phyloP scores from a whole-genome alignment of 805 yeast species.

The Metschnikowia lunata region DNA sequence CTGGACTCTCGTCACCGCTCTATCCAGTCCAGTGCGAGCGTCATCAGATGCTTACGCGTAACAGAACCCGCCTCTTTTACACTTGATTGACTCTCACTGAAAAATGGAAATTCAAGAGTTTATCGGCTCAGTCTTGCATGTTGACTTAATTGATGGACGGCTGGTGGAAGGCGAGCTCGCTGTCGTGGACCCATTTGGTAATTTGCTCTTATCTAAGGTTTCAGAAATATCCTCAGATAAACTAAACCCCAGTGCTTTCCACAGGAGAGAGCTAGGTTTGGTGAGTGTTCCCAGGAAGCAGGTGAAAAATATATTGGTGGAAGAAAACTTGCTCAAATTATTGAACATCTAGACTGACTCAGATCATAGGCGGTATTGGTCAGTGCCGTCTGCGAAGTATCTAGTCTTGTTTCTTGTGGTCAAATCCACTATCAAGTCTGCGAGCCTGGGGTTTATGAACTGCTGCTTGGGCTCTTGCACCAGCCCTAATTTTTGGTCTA shows the following conservation, averaged over 20 bases:
- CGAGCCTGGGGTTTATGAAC: slow-evolving; percentile 1
- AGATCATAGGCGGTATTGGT: background rate
- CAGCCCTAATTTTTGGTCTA: background rate
- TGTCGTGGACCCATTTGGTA: slow-evolving; percentile 42
- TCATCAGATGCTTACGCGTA: too few relatives aligned
- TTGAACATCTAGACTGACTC: background rate
- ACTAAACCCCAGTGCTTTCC: slow-evolving; percentile 19
- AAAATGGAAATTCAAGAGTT: slow-evolving; percentile 12
- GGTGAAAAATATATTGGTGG: slow-evolving; percentile 19
- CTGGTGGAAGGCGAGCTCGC: slow-evolving; percentile 36
- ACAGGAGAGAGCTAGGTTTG: slow-evolving; percentile 23
- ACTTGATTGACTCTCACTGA: too few relatives aligned
- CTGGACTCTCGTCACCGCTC: too few relatives aligned
- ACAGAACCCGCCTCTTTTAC: too few relatives aligned
- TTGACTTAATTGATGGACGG: slow-evolving; percentile 29
- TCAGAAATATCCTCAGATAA: slow-evolving; percentile 30
- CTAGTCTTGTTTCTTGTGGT: slow-evolving; percentile 5
- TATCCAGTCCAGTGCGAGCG: too few relatives aligned
- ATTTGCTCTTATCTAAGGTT: slow-evolving; percentile 33
- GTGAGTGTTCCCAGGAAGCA: slow-evolving; percentile 24
- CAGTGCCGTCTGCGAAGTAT: slow-evolving; percentile 8
- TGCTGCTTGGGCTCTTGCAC: background rate
- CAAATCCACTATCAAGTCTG: slow-evolving; percentile 2
- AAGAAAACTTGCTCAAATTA: slow-evolving; percentile 9
- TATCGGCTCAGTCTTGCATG: slow-evolving; percentile 29